These are phyloP conservation scores for Geranomyces michiganensis DNA, from an alignment of 192 early-diverging fungal species.

Conservation along the genomic window DNA sequence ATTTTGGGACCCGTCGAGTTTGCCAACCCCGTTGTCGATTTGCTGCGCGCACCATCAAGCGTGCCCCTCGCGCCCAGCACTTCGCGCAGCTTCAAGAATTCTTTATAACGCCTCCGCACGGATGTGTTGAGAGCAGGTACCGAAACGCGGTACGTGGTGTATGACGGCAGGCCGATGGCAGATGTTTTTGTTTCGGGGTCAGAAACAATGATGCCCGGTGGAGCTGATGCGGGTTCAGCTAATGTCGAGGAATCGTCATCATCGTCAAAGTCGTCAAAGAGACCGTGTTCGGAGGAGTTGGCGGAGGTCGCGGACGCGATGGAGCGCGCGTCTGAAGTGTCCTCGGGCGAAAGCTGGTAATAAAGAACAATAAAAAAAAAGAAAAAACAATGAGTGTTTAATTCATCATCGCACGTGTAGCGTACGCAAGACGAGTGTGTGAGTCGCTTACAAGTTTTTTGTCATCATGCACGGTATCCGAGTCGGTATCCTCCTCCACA, in stretches of 20 bases:
- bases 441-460: too few relatives aligned
- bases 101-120: background rate
- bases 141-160: conserved; percentile 8
- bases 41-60: too few relatives aligned
- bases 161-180: conserved; percentile 2
- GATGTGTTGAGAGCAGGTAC: conserved; percentile 4
- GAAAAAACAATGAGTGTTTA: too few relatives aligned
- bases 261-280: background rate
- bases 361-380: too few relatives aligned
- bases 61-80: background rate
- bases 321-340: background rate
- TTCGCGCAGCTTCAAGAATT: conserved; percentile 13
- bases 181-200: conserved; percentile 7
- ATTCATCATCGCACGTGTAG: too few relatives aligned
- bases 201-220: conserved; percentile 3
- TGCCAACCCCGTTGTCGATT: too few relatives aligned
- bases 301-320: background rate
- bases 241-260: background rate
- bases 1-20: too few relatives aligned
- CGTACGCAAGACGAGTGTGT: too few relatives aligned
- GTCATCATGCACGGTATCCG: too few relatives aligned
- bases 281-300: background rate
- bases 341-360: background rate
- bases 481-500: background rate
- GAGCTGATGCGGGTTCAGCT: background rate